A percentile compares a stretch with the other conserved stretches of the same genome.
Evolutionary conservation across 495 filamentous ascomycete genomes (phyloP).

Genomic region (Jackrogersella minutella): DNA sequence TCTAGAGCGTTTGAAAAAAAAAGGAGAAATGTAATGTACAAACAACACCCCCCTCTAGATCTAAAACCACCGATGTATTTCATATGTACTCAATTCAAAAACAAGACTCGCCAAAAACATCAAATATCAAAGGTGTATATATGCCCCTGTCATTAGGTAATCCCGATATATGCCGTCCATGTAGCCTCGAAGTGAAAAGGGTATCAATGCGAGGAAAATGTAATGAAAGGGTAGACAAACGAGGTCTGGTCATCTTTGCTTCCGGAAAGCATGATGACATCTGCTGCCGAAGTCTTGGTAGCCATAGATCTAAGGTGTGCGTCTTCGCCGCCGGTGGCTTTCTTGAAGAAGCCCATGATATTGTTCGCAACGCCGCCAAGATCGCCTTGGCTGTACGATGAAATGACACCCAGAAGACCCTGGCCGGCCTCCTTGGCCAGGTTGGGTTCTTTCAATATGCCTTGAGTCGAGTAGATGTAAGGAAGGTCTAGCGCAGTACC

Average conservation of each 20-base stretch:
- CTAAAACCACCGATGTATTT: not conserved
- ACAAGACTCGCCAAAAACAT: conserved; percentile 7
- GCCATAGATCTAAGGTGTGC: conserved; percentile 79
- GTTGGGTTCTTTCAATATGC: conserved; percentile 97
- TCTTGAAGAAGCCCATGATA: conserved; percentile 90
- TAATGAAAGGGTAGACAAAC: conserved; percentile 65
- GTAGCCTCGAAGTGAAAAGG: conserved; percentile 6
- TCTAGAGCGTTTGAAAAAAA: conserved; percentile 50
- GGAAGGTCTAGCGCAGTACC: conserved; percentile 95
- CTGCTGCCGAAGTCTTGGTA: conserved; percentile 93
- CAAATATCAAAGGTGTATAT: conserved; percentile 9
- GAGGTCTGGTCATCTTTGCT: conserved; percentile 97
- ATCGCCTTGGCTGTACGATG: conserved; percentile 89
- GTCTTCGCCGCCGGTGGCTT: conserved; percentile 84
- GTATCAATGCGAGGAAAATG: conserved; percentile 34
- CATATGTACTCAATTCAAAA: too few relatives aligned
- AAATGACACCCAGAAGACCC: conserved; percentile 88
- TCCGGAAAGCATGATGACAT: conserved; percentile 97
- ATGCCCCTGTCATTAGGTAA: not conserved
- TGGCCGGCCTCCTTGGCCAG: conserved; percentile 97
- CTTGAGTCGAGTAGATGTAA: conserved; percentile 95
- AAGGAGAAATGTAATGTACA: conserved; percentile 30
- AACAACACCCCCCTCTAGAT: conserved; percentile 9
- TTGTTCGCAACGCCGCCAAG: conserved; percentile 81
- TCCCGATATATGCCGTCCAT: not conserved